Conservation (phyloP, 805 yeast genomes). For the Candida michaelii region DNA sequence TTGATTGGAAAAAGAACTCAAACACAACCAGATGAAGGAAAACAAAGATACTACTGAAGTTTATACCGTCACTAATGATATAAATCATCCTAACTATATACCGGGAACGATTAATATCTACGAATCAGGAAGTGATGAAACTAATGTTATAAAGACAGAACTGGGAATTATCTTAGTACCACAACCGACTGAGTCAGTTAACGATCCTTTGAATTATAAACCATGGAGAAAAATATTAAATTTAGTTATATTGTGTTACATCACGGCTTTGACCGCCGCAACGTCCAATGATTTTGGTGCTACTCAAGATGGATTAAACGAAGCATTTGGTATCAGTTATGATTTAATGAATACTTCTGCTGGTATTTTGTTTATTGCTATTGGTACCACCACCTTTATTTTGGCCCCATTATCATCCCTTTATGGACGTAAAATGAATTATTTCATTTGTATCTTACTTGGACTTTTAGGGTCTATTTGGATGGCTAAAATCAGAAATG, state of each 20-base stretch:
- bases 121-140: constrained; percentile 18
- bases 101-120: constrained; percentile 59
- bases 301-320: constrained; percentile 46
- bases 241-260: constrained; percentile 36
- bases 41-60: neutral
- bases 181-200: constrained; percentile 50
- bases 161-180: constrained; percentile 42
- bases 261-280: constrained; percentile 51
- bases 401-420: constrained; percentile 46
- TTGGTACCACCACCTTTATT: constrained; percentile 45
- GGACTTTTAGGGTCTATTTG: constrained; percentile 46
- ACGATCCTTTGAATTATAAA: constrained; percentile 51
- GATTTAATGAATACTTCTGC: constrained; percentile 50
- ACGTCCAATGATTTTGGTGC: constrained; percentile 50
- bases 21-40: neutral
- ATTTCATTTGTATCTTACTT: constrained; percentile 39
- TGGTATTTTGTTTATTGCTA: constrained; percentile 46
- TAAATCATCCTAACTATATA: constrained; percentile 40
- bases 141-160: constrained; percentile 19
- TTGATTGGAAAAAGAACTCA: too few relatives aligned
- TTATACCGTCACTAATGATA: constrained; percentile 3
- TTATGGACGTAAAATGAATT: constrained; percentile 45
- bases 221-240: constrained; percentile 35
- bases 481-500: constrained; percentile 36
- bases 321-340: constrained; percentile 42